Base-by-base conservation (phyloP, 805 yeast species). In the Teunomyces stri region DNA sequence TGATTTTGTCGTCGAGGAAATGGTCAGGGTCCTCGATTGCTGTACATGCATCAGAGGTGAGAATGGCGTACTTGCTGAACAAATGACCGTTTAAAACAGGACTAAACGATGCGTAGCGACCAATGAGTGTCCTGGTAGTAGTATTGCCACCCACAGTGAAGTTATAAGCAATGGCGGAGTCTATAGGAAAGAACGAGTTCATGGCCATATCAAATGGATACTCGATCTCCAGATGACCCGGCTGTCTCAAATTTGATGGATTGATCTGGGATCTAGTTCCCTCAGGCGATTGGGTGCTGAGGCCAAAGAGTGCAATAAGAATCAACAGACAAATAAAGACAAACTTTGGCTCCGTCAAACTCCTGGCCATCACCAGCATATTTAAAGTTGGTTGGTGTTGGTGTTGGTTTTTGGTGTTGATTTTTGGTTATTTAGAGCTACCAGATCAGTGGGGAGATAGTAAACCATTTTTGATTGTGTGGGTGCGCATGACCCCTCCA, bases 21-120 rank as follows among this genome's bases (percentile, higher is more conserved):
- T 42, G 51, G n/a, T 55, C 43, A 5, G 57, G 37, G 4, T 49
- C 52, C 5, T 50, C 44, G 3, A 38, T 25, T 3, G 43, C 9
- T 4, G 22, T 13, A 27, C 43, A 39, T 2, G 43, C 43, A 16
- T 39, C 43, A 11, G 31, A 7, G 10, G 34, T 30, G 6, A 46
- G 38, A 18, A 49, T 46, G 13, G 40, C 55, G 48, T 60, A 72
- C 6, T 59, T 34, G 31, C 68, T 58, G 13, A 30, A n/a, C 21
- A 72, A 21, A 15, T 54, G 52, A 21, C 47, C 54, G 40, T 50
- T 61, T 27, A 72, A 51, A 2, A 72, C 50, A 5, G 72, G 68
- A 49, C 74, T 69, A 55, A 72, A 72, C 2, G 75, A 66, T 6
- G 76, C 78, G 50, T 71, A 72, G 20, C 78, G 54, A 3, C 64